Percentiles rank a stretch among this genome's conserved stretches.
Evolutionary conservation across 2,329 filamentous ascomycete species (phyloP).

Genomic region (Calonectria crousiana): DNA sequence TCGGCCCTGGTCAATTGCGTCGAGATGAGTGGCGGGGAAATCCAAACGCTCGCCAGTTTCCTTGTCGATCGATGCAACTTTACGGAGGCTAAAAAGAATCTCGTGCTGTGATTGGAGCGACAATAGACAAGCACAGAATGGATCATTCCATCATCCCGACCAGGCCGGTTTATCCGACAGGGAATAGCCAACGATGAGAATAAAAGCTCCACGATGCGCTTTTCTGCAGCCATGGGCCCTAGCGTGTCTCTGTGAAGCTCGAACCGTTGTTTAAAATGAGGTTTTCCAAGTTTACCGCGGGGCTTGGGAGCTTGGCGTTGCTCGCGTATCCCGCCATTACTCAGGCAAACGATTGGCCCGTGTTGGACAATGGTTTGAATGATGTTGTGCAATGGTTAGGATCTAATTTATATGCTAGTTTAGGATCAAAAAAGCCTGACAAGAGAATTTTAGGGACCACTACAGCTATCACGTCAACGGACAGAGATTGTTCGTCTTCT

Average conservation of each 20-base stretch:
- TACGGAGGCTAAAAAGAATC: slow-evolving; percentile 13
- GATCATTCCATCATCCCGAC: neutral
- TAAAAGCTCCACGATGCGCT: neutral
- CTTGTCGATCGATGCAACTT: slow-evolving; percentile 14
- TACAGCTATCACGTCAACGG: slow-evolving; percentile 56
- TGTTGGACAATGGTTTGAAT: slow-evolving; percentile 49
- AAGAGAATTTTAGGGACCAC: slow-evolving; percentile 49
- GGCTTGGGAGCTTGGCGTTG: neutral
- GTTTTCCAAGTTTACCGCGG: neutral
- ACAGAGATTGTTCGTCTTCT: slow-evolving; percentile 57
- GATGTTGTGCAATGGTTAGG: slow-evolving; percentile 49
- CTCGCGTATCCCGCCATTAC: neutral
- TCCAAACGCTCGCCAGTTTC: neutral
- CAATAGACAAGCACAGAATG: neutral
- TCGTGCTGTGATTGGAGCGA: neutral
- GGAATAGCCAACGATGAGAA: neutral
- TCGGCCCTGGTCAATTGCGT: neutral
- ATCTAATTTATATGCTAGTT: neutral
- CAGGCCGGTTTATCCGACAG: neutral
- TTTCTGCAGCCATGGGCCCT: neutral
- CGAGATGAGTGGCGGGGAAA: slow-evolving; percentile 8
- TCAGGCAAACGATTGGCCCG: slow-evolving; percentile 36
- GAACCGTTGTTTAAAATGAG: neutral
- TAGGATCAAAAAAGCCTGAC: neutral
- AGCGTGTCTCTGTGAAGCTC: neutral